Evolutionary conservation across 75 land plant species (phyloP), one percentile per base, ranked within the genome.

Genomic region (Pseudotsuga menziesii): DNA sequence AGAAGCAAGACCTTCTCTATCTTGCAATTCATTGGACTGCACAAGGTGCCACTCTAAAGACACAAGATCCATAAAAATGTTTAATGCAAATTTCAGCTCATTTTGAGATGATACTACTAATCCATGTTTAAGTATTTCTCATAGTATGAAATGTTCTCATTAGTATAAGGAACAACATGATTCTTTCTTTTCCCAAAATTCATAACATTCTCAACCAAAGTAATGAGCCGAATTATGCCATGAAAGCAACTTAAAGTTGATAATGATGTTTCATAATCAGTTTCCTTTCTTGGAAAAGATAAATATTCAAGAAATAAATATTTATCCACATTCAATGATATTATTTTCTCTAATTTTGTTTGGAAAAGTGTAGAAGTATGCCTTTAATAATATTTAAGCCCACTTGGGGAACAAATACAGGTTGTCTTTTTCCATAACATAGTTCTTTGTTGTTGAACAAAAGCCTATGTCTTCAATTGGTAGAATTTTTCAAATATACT

Each of bases 1-100:
- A 58, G 99, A 98, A 71, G 99, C 92, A 76, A 94, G 99, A 25
- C 99, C 99, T 29, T 98, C 99, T 85, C 99, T 84, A 35, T 87
- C 87, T 76, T 84, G 88, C 17, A 48, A 79, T 76, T 89, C 93
- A 78, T 81, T 66, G 23, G 75, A 78, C 74, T 85, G 91, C n/a
- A 89, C 64, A 35, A 41, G 16, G 11, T 76, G 76, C 78, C 85
- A 83, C 58, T 83, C 87, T 39, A 76, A 76, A 32, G 81, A 27
- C 13, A 90, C 59, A 19, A 81, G 59, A 9, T 79, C 71, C 76
- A 88, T 79, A 56, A 83, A 84, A 41, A 72, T 26, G 66, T 22
- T 22, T 17, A 91, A 61, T 70, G 84, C 71, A 41, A 20, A 66
- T 78, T 67, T 77, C 27, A 92, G 71, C 57, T 92, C 91, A 72